Base-by-base conservation (phyloP, 768 basidiomycete species). In the Clavaria fumosa region DNA sequence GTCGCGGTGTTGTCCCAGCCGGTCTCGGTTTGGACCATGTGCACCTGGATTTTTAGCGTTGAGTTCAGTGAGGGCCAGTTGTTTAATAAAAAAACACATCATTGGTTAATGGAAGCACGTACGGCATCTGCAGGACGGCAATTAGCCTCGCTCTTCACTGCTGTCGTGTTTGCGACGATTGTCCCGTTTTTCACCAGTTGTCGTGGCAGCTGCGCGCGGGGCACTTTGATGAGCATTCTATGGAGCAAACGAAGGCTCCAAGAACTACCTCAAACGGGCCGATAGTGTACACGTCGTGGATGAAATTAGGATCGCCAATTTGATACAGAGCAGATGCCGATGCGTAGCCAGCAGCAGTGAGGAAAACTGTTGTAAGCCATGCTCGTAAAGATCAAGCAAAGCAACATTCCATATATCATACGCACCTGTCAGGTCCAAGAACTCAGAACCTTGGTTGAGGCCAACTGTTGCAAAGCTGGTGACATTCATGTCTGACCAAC, bases 321-420 rank as follows among this genome's bases (percentile, higher is more conserved):
- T 60, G 48, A 44, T 70, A 74, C 17, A 68, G 47, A 7, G 67
- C 61, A 1, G 59, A 57, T 4, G 70, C 64, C 7, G 66, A 63
- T 9, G 72, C 67, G 43, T 63, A 73, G 9, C 71, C 71, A 5
- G 72, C 66, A 5, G 70, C 71, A 26, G 66, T 62, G 27, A 69
- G 49, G 51, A 72, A 73, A 3, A 61, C 67, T 71, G 43, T n/a
- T n/a, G n/a, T n/a, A n/a, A n/a, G n/a, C n/a, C n/a, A n/a, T n/a
- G n/a, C n/a, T n/a, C n/a, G n/a, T n/a, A n/a, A n/a, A n/a, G n/a
- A n/a, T n/a, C n/a, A n/a, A n/a, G n/a, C n/a, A n/a, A n/a, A n/a
- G n/a, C n/a, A n/a, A n/a, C n/a, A n/a, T n/a, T n/a, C n/a, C n/a
- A n/a, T n/a, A n/a, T n/a, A n/a, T n/a, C n/a, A n/a, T 9, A 46